phyloP scores from a whole-genome alignment of 345 rosid genomes.

The Eutrema japonicum region DNA sequence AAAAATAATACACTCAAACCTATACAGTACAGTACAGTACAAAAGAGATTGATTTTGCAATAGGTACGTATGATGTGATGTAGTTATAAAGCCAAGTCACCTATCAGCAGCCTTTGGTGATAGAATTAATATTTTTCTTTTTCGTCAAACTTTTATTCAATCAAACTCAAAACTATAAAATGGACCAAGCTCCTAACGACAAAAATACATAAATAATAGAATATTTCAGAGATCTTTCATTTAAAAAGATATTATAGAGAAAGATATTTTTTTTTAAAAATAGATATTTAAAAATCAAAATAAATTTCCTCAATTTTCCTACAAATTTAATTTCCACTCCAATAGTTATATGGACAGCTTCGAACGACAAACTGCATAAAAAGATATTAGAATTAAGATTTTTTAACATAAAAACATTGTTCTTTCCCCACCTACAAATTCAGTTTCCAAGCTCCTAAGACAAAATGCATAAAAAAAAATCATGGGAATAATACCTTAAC shows the following conservation, averaged over 20 bases:
- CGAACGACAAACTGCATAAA: constrained; percentile 4
- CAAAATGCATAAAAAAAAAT: background rate
- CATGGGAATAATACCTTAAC: constrained; percentile 13
- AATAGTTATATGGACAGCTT: constrained; percentile 17
- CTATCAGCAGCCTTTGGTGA: constrained; percentile 10
- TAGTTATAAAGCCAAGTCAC: constrained; percentile 22
- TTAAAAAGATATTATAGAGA: too few relatives aligned
- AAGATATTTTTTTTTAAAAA: too few relatives aligned
- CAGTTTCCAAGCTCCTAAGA: background rate
- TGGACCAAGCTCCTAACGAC: constrained; percentile 31
- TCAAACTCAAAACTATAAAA: constrained; percentile 13
- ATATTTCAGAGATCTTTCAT: background rate
- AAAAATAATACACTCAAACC: constrained; percentile 15
- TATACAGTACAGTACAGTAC: background rate
- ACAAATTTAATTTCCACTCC: background rate
- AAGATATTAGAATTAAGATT: background rate
- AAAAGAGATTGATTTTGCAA: constrained; percentile 27
- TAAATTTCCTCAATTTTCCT: background rate
- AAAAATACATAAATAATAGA: constrained; percentile 25
- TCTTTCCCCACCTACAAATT: background rate
- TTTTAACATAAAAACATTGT: background rate
- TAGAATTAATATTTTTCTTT: background rate
- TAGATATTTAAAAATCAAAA: background rate
- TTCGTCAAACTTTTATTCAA: constrained; percentile 1
- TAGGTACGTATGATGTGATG: constrained; percentile 36